phyloP scores from a whole-genome alignment of 768 basidiomycete genomes.

The Hericium rajendrae region DNA sequence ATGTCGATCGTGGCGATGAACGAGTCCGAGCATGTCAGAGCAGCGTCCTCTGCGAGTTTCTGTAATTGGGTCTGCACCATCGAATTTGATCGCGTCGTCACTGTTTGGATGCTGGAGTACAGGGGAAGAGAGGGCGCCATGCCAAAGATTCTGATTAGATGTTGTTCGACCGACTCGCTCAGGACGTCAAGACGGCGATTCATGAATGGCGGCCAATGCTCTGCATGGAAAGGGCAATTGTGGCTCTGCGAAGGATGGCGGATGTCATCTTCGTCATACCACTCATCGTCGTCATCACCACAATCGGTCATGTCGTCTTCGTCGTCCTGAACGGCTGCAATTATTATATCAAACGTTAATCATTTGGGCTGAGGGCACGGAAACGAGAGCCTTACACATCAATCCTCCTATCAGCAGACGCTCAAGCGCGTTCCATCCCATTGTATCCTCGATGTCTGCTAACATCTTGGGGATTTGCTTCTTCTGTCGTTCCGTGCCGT shows the following conservation, averaged over 20 bases:
- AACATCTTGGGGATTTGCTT: slow-evolving; percentile 42
- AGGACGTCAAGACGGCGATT: slow-evolving; percentile 31
- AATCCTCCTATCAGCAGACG: slow-evolving; percentile 46
- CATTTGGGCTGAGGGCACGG: background rate
- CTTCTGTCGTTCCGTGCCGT: slow-evolving; percentile 19
- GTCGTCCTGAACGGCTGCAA: slow-evolving; percentile 9
- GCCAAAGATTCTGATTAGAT: slow-evolving; percentile 40
- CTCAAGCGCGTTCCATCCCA: slow-evolving; percentile 44
- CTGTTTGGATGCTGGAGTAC: slow-evolving; percentile 32
- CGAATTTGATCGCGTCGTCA: slow-evolving; percentile 20
- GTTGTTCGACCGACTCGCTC: slow-evolving; percentile 34
- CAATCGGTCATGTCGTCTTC: slow-evolving; percentile 22
- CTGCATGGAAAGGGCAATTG: slow-evolving; percentile 28
- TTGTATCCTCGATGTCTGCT: slow-evolving; percentile 41
- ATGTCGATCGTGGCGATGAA: slow-evolving; percentile 49
- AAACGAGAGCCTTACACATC: slow-evolving; percentile 22
- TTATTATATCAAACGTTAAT: background rate
- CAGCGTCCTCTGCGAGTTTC: slow-evolving; percentile 26
- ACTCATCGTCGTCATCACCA: slow-evolving; percentile 19
- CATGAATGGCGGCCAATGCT: slow-evolving; percentile 42
- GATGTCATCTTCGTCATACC: slow-evolving; percentile 20
- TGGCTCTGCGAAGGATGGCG: slow-evolving; percentile 22
- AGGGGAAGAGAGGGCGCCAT: slow-evolving; percentile 37
- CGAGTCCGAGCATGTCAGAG: slow-evolving; percentile 40
- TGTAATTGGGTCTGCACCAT: slow-evolving; percentile 17